Base-by-base conservation (phyloP, 495 filamentous ascomycete species). In the Talaromyces proteolyticus region DNA sequence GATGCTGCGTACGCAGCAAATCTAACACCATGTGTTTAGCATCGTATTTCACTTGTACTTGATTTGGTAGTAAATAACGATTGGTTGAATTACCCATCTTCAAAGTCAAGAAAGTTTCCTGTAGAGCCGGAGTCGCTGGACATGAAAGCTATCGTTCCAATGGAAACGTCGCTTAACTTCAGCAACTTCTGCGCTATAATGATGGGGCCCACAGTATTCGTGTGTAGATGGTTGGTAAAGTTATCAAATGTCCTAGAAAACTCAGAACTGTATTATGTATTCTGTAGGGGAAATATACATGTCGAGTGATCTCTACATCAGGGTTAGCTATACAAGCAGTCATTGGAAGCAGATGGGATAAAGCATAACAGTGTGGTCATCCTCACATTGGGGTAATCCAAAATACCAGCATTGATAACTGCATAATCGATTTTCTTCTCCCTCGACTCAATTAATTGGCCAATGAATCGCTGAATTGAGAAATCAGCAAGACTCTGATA, bases 1-100 rank as follows among this genome's bases (percentile, higher is more conserved):
- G 74, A 77, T 0, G 76, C 76, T 6, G 73, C 70, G 57, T 80
- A 82, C 6, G 78, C 79, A 6, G 72, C 78, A 50, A 81, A 80
- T 18, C 45, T 47, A 18, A 4, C 10, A 65, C 62, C 37, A 5
- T 23, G n/a, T 25, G 10, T 40, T 21, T 18, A 42, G 12, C 23
- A 37, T 44, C 16, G 46, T 38, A 29, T 7, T 22, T 29, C n/a
- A n/a, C n/a, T n/a, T n/a, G n/a, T n/a, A n/a, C n/a, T n/a, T n/a
- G n/a, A n/a, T 38, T 23, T 38, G 6, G 18, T 3, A 36, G 10
- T n/a, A 7, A 8, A 47, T 10, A 17, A 6, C 18, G 14, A 17
- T 14, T 34, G 40, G 11, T 16, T 38, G 14, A 6, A 43, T 37
- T 61, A 70, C 60, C 78, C 79, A 56, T 82, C 78, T 57, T 81